These are phyloP conservation scores for Pythium plurisporium DNA, from an alignment of 352 stramenopile genomes.

Conservation along the genomic window DNA sequence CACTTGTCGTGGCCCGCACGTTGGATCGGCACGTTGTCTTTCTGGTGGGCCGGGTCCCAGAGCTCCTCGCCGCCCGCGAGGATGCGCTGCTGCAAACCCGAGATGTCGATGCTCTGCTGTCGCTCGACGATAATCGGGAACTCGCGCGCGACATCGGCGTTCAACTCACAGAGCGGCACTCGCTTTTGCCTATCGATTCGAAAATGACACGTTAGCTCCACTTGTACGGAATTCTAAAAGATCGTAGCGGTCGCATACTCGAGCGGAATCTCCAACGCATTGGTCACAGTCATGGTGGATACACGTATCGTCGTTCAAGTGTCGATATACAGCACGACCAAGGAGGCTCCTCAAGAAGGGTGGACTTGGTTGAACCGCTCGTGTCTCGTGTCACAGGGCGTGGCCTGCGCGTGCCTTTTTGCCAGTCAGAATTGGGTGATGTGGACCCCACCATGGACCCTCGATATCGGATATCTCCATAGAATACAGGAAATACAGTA, in stretches of 20 bases:
- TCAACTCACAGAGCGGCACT: slow-evolving; percentile 55
- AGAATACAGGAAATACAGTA: neutral
- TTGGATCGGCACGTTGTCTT: slow-evolving; percentile 89
- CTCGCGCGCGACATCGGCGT: slow-evolving; percentile 29
- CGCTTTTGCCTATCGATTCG: slow-evolving; percentile 58
- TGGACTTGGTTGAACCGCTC: slow-evolving; percentile 9
- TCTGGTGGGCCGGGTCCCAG: slow-evolving; percentile 68
- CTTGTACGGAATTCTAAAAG: neutral
- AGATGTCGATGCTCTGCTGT: slow-evolving; percentile 65
- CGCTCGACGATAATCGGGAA: slow-evolving; percentile 53
- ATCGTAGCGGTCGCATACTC: neutral
- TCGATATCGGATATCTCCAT: neutral
- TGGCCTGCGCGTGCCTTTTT: slow-evolving; percentile 21
- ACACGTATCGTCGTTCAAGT: neutral
- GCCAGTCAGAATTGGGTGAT: slow-evolving; percentile 1
- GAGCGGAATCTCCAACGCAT: slow-evolving; percentile 19
- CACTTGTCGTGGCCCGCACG: slow-evolving; percentile 95
- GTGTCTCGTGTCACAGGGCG: slow-evolving; percentile 17
- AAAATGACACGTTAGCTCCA: neutral
- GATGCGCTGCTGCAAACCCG: slow-evolving; percentile 56
- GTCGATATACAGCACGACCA: neutral
- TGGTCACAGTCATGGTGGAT: slow-evolving; percentile 11
- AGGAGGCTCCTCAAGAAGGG: neutral
- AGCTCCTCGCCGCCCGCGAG: slow-evolving; percentile 35
- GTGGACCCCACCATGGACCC: slow-evolving; percentile 17